Evolutionary conservation across 371 early-diverging fungal species (phyloP), one percentile per base, ranked within the genome.

Genomic region (Coemansia sp.): DNA sequence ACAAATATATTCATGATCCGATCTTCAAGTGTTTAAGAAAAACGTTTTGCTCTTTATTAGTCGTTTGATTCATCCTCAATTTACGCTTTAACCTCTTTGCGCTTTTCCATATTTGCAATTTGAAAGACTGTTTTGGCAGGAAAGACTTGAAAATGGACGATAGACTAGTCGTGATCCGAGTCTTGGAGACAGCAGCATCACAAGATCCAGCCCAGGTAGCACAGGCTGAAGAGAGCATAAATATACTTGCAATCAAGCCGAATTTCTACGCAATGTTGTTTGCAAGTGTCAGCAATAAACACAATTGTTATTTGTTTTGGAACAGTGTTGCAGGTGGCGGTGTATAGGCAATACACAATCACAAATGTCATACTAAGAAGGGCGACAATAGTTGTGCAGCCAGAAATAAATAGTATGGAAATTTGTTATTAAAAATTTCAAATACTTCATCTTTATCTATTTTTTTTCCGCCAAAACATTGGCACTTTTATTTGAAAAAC

Each of bases 181-280:
- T 45, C 26, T 40, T 59, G 40, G 59, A 59, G 39, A 40, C 39
- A 2, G 59, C 59, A 22, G 24, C 45, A 10, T 59, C 59, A 10
- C 89, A 89, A 71, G 87, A 89, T 50, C 84, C 84, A 51, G 68
- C 63, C 8, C 82, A 84, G 31, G 83, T 92, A 72, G 83, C 81
- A 61, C 82, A 78, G 64, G 92, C 92, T 0, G 91, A 91, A 59
- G 82, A 82, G n/a, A 81, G 85, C 63, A 80, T 94, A 31, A 85
- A 88, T 54, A 82, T 84, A 54, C 92, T 92, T 91, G 92, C 92
- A 63, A 85, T 83, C 22, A 82, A 81, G 22, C 87, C 90, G 10
- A 84, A 84, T 54, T 93, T 90, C 74, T 84, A 91, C 69, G 83
- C 86, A 8, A 87, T 85, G 0, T 82, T 92, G 37, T 90, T 90